Evolutionary conservation across 2,329 filamentous ascomycete genomes (phyloP), one percentile per base, ranked within the genome.

Genomic region (Spiromastix sp.): DNA sequence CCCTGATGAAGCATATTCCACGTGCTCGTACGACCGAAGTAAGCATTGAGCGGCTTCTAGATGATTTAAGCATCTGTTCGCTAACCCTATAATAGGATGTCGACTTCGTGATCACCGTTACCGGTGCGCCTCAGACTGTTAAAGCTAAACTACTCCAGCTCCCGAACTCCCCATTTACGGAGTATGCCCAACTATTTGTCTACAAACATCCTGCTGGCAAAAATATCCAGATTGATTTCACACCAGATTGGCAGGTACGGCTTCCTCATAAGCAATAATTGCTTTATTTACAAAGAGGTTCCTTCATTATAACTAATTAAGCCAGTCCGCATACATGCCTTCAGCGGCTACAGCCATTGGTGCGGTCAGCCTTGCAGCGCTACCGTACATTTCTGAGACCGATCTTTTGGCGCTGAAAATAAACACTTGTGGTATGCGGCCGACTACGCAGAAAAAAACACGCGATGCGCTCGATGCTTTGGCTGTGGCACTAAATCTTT

Each of bases 381-480:
- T 37, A 28, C 34, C 38, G 11, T 37, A 37, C 17, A 36, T 36
- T 22, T 36, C 37, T 25, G n/a, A 32, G 3, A 11, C 12, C 11
- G 38, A 40, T 20, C 34, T 40, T 5, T 30, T 40, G 10, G 38
- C 30, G 8, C 20, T 40, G 13, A 40, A 40, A 17, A 37, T 40
- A 9, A 37, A 33, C 29, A 30, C 20, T 15, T 40, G 34, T 20
- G 38, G 38, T 19, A 18, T 40, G 34, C 33, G 29, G 5, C 29
- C 29, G 20, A 24, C 21, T n/a, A n/a, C n/a, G n/a, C n/a, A n/a
- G n/a, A 37, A 33, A 28, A 32, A 32, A 11, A 16, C 20, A 11
- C 32, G 16, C n/a, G 37, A 35, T 31, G 37, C 37, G 6, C 10
- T 11, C 17, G 36, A 34, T 18, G 36, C 34, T 16, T 5, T 21